Conservation (phyloP, 331 rosid genomes). For the Prunus yedoensis region DNA sequence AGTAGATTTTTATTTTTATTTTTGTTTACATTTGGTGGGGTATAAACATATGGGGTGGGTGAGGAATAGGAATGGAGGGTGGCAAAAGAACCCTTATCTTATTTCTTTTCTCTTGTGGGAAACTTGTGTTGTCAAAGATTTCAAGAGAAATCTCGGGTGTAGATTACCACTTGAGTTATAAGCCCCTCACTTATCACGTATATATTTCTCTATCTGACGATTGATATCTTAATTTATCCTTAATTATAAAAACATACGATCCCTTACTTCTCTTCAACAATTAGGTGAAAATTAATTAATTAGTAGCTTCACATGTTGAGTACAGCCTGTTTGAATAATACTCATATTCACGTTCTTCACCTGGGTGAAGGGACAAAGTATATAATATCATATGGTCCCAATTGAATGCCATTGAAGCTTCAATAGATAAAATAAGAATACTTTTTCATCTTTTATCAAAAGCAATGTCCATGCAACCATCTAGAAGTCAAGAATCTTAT, state of each 20-base stretch:
- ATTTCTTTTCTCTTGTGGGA: no score
- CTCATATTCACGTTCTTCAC: conserved; percentile 1
- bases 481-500: conserved; percentile 14
- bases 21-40: no score
- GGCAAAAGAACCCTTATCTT: no score
- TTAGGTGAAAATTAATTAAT: not conserved
- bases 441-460: not conserved
- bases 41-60: no score
- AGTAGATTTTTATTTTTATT: no score
- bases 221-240: not conserved
- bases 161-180: no score
- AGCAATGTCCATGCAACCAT: not conserved
- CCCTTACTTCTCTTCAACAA: not conserved
- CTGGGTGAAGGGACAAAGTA: conserved; percentile 1
- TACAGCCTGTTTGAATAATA: not conserved
- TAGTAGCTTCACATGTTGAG: not conserved
- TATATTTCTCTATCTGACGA: not conserved
- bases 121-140: no score
- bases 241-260: not conserved
- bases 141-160: no score
- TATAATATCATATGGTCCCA: not conserved
- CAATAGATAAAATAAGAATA: not conserved
- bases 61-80: no score
- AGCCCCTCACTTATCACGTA: no score
- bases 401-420: conserved; percentile 1